Base-by-base conservation (phyloP, 805 yeast genomes). In the Zygotorulaspora chibaensis region DNA sequence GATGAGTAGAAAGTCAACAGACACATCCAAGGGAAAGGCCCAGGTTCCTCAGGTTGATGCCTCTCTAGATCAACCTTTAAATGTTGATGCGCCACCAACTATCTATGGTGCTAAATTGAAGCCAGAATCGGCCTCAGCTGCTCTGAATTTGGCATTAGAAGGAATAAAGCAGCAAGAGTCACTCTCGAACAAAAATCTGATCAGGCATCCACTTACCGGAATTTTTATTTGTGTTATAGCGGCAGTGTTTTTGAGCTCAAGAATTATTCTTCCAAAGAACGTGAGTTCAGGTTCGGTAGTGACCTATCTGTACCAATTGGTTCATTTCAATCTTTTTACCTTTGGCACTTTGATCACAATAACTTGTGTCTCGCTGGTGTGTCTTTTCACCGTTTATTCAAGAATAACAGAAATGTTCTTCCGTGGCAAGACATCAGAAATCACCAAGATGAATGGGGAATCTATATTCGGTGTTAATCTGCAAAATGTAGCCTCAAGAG, bases 101-200 rank as follows among this genome's bases (percentile, higher is more conserved):
- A 76, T 85, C 31, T 67, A 63, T 38, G 68, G 79, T 30, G 56
- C 76, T 0, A 61, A 65, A 2, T 68, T 86, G 41, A 69, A 68
- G 6, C 90, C 90, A 1, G 78, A 75, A 26, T 70, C 72, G 34
- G 71, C 83, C 1, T 76, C 77, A 36, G 85, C 85, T 9, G 77
- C 83, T 1, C 58, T 82, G 44, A 80, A 78, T 46, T 64, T 84
- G 48, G 79, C 83, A 26, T 79, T 85, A 46, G 93, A 85, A 60
- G 79, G 73, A 52, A 67, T 77, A 45, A 66, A 61, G 46, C 68
- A 63, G 48, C 58, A 63, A 33, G 83, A 78, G 57, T 65, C 80
- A 1, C 48, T 63, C 20, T 69, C 79, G 43, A 77, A 75, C 58
- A 71, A 59, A 47, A 56, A 57, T 38, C 56, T 79, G 33, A 70